Evolutionary conservation across 1,284 basidiomycete species (phyloP), one percentile per base, ranked within the genome.

Genomic region (Fomitopsis schrenkii): DNA sequence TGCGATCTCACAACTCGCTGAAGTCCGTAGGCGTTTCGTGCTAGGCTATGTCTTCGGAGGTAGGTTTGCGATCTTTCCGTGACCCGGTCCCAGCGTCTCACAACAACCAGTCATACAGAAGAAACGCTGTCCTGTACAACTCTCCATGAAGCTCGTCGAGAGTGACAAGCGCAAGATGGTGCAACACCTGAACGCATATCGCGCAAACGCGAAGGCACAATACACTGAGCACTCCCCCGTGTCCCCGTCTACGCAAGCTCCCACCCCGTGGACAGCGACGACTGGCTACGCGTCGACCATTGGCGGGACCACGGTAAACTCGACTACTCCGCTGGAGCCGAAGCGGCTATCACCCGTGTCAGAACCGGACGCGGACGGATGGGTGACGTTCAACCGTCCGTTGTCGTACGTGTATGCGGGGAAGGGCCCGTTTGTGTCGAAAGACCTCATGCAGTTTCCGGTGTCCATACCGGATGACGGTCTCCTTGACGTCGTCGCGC

Each of bases 381-480:
- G 87, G 90, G 85, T 84, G 38, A 84, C 78, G 40, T 83, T 91
- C 63, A 86, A 90, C 38, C 81, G 88, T 62, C 88, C 88, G 2
- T 75, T 94, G 28, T 70, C 91, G 8, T 96, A 86, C 73, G 75
- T 94, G 45, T 87, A 82, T 67, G 87, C 86, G 8, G 88, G 89
- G 1, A 87, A 90, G 71, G 87, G 87, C 6, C 88, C 88, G 3
- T 90, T 83, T 71, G 85, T 83, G 74, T 63, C 60, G 8, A 36
- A 89, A 56, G 90, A 94, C 71, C 77, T 93, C 45, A 91, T 95
- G 88, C 88, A 94, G 58, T 96, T 95, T 74, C 94, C 94, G 0
- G 87, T 92, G 3, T 88, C 92, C 1, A 75, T 87, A 42, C 86
- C 90, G 0, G 86, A 91, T 56, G 90, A 94, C 69, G 95, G 94